Evolutionary conservation across 2,329 filamentous ascomycete genomes (phyloP), one percentile per base, ranked within the genome.

Genomic region (Cyclaneusma minus): DNA sequence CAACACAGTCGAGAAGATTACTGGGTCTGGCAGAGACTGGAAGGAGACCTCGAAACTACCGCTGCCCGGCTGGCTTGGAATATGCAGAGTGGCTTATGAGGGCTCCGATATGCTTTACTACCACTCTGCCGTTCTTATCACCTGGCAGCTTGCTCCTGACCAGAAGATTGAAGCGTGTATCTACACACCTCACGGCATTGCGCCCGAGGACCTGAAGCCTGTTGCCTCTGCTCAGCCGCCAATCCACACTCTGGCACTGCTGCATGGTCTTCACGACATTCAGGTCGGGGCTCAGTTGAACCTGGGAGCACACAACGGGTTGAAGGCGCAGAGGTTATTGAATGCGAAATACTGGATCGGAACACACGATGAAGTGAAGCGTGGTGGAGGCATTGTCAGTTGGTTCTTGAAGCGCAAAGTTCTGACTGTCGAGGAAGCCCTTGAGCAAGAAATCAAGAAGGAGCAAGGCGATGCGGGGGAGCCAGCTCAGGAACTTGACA

Each of bases 261-360:
- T 78, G 6, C 73, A 78, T 43, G 71, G 72, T 0, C 49, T 78
- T 6, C 64, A 76, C 38, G 67, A 75, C 36, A 62, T 77, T 4
- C 55, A 55, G n/a, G 47, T 65, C 12, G 50, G 50, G 1, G 61
- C 66, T 40, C 69, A 75, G 43, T 50, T 75, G 17, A 78, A 77
- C 34, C 57, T 76, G 10, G 72, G 72, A 3, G 71, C 61, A 0
- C 52, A 64, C 31, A 77, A 76, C 38, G 72, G 66, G 1, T 46
- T 74, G 10, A 52, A 62, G 30, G 64, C 65, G 3, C 68, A 68
- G 31, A 47, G 55, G 10, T 46, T 60, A 4, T 46, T 66, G 16
- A 50, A 55, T 2, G 64, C 68, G 0, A 61, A 54, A 35, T 77
- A 76, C 38, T 78, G 71, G 72, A 48, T 77, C 11, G 61, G 60